Percentiles rank a stretch among this genome's conserved stretches.
phyloP scores from a whole-genome alignment of 2,329 filamentous ascomycete species.

The Thermothelomyces thermophilus region DNA sequence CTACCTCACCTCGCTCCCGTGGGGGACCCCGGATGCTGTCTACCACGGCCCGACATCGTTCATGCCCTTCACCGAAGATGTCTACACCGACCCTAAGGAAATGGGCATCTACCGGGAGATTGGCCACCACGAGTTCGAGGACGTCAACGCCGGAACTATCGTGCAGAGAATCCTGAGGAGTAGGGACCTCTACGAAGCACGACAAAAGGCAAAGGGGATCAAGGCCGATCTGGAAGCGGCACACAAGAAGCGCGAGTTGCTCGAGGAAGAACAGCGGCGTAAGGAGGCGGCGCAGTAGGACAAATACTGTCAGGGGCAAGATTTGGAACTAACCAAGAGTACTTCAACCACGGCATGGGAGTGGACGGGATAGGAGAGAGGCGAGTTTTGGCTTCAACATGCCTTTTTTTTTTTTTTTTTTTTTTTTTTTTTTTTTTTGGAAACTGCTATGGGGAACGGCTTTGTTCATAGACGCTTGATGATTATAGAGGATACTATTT shows the following conservation, averaged over 20 bases:
- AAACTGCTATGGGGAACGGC: no score
- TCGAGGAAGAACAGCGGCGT: conserved; percentile 52
- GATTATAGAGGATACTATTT: conserved; percentile 2
- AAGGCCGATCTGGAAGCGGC: conserved; percentile 73
- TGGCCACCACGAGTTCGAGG: conserved; percentile 67
- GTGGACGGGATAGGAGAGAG: not conserved
- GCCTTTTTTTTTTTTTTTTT: no score
- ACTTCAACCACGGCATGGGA: conserved; percentile 12
- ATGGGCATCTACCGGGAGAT: conserved; percentile 83
- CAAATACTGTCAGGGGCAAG: no score
- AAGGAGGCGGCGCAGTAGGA: conserved; percentile 32
- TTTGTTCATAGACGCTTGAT: conserved; percentile 1
- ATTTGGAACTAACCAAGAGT: not conserved
- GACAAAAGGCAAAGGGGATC: conserved; percentile 82
- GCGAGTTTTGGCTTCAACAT: conserved; percentile 16
- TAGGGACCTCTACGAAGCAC: conserved; percentile 79
- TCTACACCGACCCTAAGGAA: conserved; percentile 71
- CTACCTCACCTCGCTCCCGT: conserved; percentile 70
- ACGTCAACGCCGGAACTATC: conserved; percentile 89
- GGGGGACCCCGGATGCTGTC: conserved; percentile 67
- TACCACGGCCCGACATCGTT: conserved; percentile 97
- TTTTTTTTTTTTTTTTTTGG: no score
- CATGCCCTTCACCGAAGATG: conserved; percentile 72
- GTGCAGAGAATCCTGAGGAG: conserved; percentile 85
- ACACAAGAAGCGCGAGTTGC: conserved; percentile 52